phyloP scores from a whole-genome alignment of 805 yeast genomes.

The Myxozyma mucilagina region DNA sequence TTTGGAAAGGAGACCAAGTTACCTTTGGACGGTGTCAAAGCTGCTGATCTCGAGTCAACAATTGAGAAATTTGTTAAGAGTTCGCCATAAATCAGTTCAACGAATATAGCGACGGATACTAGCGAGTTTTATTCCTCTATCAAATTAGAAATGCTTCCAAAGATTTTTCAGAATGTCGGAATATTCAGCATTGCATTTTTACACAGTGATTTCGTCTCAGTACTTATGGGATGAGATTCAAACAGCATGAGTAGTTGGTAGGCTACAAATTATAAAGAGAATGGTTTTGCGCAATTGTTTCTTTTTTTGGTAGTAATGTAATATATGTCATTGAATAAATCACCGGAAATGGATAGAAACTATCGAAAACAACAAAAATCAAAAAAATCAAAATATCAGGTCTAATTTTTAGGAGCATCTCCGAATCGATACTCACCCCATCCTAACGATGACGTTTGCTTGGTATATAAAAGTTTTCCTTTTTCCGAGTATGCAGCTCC shows the following conservation, averaged over 20 bases:
- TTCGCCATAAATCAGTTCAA: not conserved
- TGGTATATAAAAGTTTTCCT: conserved; percentile 51
- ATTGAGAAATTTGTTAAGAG: conserved; percentile 31
- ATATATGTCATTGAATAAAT: not conserved
- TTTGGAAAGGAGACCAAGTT: conserved; percentile 51
- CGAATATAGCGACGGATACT: not conserved
- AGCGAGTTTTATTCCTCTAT: too few relatives aligned
- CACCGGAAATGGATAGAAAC: not conserved
- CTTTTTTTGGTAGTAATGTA: conserved; percentile 1
- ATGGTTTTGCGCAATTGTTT: not conserved
- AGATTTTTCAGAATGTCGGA: not conserved
- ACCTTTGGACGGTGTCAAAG: conserved; percentile 43
- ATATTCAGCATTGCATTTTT: not conserved
- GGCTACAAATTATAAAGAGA: not conserved
- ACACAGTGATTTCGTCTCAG: not conserved
- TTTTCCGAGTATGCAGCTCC: conserved; percentile 48
- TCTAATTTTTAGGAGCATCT: not conserved
- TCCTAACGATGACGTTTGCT: conserved; percentile 52
- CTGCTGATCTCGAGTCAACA: conserved; percentile 35
- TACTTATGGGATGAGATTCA: not conserved
- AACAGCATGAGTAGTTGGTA: not conserved
- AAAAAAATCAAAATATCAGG: not conserved
- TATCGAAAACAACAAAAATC: not conserved
- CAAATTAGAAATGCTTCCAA: too few relatives aligned
- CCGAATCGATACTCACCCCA: conserved; percentile 61